phyloP scores from a whole-genome alignment of 164 flowering plant species.

The Kalanchoe fedtschenkoi region DNA sequence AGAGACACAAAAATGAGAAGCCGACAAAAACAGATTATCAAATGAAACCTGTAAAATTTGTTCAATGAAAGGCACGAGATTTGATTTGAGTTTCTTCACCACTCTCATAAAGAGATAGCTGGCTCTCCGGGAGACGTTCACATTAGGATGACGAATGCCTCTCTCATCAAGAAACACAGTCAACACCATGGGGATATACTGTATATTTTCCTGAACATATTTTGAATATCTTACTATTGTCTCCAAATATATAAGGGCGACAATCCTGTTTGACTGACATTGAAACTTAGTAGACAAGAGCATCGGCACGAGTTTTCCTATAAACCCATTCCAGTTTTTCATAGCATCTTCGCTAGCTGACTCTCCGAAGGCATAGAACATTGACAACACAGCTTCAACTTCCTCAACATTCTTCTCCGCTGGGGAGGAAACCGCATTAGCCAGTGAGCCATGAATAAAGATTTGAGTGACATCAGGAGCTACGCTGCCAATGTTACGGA shows the following conservation, averaged over 20 bases:
- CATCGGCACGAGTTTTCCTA: conserved; percentile 68
- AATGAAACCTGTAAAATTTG: conserved; percentile 71
- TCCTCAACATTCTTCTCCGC: conserved; percentile 72
- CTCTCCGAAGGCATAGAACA: conserved; percentile 80
- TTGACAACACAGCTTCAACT: conserved; percentile 90
- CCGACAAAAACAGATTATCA: not conserved
- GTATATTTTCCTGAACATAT: conserved; percentile 66
- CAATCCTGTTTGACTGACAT: conserved; percentile 83
- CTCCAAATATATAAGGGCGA: conserved; percentile 85
- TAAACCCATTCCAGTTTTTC: conserved; percentile 53
- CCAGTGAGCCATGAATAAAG: conserved; percentile 67
- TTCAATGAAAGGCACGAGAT: conserved; percentile 83
- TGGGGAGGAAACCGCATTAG: conserved; percentile 43
- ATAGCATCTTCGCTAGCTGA: conserved; percentile 69
- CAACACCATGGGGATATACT: conserved; percentile 61
- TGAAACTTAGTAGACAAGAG: conserved; percentile 67
- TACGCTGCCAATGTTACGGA: conserved; percentile 77
- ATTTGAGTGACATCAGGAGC: conserved; percentile 84
- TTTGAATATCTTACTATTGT: conserved; percentile 73
- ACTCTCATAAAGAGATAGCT: conserved; percentile 95
- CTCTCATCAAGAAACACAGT: conserved; percentile 88
- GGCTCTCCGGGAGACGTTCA: conserved; percentile 77
- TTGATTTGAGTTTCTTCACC: conserved; percentile 68
- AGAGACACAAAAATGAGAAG: not conserved
- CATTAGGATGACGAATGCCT: conserved; percentile 85